Conservation (phyloP, 257 asterid genomes). For the Solanum tarijense region DNA sequence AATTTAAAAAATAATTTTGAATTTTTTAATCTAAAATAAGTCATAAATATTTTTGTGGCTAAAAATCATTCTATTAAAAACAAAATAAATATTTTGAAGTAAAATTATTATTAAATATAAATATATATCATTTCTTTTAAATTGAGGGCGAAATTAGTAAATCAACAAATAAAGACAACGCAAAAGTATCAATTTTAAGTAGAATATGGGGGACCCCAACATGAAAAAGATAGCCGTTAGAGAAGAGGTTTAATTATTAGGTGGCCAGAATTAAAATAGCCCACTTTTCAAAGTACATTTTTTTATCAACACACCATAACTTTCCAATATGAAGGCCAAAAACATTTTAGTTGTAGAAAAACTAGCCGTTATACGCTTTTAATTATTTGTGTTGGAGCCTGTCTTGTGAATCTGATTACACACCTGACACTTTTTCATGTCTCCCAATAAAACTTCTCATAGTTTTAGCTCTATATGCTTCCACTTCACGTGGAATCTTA, state of each 20-base stretch:
- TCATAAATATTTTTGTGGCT: too few relatives aligned
- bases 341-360: conserved; percentile 5
- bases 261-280: not conserved
- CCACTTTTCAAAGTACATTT: not conserved
- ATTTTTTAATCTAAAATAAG: too few relatives aligned
- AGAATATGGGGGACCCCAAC: not conserved
- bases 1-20: too few relatives aligned
- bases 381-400: not conserved
- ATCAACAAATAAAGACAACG: not conserved
- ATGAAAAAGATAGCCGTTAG: conserved; percentile 71
- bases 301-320: not conserved
- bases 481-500: conserved; percentile 35
- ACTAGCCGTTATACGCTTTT: conserved; percentile 65
- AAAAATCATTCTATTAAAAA: too few relatives aligned
- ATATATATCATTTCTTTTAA: too few relatives aligned
- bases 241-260: conserved; percentile 11
- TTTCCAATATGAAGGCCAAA: not conserved
- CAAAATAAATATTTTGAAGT: too few relatives aligned
- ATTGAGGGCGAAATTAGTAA: not conserved
- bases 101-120: too few relatives aligned
- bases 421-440: conserved; percentile 33
- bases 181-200: not conserved
- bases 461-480: not conserved
- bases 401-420: conserved; percentile 10
- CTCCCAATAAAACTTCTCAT: conserved; percentile 7